Evolutionary conservation across 2,329 filamentous ascomycete species (phyloP), one percentile per base, ranked within the genome.

Genomic region (Sporothrix variecibatus): DNA sequence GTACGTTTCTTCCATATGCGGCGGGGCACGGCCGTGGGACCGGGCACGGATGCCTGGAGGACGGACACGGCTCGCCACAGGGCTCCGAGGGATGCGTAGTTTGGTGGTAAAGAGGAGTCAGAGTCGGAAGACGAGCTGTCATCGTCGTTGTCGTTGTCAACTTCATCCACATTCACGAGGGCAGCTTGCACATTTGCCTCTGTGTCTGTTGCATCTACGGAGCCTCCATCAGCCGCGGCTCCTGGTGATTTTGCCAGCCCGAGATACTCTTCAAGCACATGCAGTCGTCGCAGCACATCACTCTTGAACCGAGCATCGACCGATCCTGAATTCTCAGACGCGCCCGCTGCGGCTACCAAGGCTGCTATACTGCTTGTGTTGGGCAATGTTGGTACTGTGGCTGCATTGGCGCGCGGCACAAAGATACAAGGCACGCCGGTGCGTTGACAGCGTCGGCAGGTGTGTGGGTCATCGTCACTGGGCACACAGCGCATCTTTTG

Each of bases 401-500:
- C 69, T 2, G 75, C 74, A n/a, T 76, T 76, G 20, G 75, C 75
- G 2, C 75, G 74, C 11, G 75, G 75, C 26, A 76, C 74, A 75
- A 76, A 76, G 4, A 75, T 26, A 31, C 75, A 76, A 4, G 75
- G 75, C 51, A 76, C 62, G 4, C 46, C 75, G 0, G 74, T 64
- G 4, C 75, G 74, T 5, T n/a, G 6, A 28, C 75, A 76, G 0
- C 75, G 75, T 1, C 75, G 75, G 26, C 75, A 76, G 5, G 40
- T 60, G 3, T 17, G 64, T 2, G 64, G 65, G 26, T 68, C 28
- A 60, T 72, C 71, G 40, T 72, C 49, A 72, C 68, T 64, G 15
- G 70, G 31, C 12, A 75, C 40, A 28, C 75, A 76, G n/a, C 73
- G 73, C 75, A 76, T 76, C 53, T 76, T 76, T 20, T 76, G 75